A percentile compares a stretch with the other conserved stretches of the same genome.
These are phyloP conservation scores for Posidonia oceanica DNA, from an alignment of 116 monocot genomes.

Conservation along the genomic window DNA sequence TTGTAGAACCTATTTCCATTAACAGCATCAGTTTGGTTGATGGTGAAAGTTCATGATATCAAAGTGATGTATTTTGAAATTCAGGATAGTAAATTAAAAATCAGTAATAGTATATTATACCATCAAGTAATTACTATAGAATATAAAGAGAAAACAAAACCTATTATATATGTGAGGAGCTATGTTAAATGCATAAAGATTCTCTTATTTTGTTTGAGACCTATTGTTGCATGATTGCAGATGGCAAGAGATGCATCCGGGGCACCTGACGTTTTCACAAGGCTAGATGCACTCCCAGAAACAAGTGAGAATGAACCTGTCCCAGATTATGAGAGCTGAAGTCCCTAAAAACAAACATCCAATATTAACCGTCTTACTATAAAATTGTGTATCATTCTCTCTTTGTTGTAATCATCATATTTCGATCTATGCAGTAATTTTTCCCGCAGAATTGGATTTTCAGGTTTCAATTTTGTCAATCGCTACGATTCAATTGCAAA, in stretches of 20 bases:
- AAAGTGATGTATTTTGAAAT: too few relatives aligned
- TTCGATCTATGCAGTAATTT: too few relatives aligned
- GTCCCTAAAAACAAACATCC: not conserved
- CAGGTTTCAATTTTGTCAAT: too few relatives aligned
- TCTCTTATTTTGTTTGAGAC: not conserved
- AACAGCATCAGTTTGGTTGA: too few relatives aligned
- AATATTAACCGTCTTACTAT: not conserved
- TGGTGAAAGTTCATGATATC: too few relatives aligned
- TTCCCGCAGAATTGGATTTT: too few relatives aligned
- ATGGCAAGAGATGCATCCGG: constrained; percentile 62
- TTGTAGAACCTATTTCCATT: too few relatives aligned
- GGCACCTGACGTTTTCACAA: constrained; percentile 63
- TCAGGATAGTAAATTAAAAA: too few relatives aligned
- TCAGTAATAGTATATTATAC: too few relatives aligned
- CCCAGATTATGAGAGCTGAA: constrained; percentile 14
- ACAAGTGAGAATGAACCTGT: not conserved
- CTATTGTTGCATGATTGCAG: constrained; percentile 21
- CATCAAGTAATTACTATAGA: too few relatives aligned
- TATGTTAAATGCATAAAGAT: not conserved
- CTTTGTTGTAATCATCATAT: not conserved
- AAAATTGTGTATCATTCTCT: not conserved
- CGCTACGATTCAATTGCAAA: too few relatives aligned
- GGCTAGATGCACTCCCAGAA: constrained; percentile 23
- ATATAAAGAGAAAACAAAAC: too few relatives aligned
- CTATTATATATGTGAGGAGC: not conserved